These are phyloP conservation scores for Trebouxia sp. DNA, from an alignment of 139 green algal genomes.

Conservation along the genomic window DNA sequence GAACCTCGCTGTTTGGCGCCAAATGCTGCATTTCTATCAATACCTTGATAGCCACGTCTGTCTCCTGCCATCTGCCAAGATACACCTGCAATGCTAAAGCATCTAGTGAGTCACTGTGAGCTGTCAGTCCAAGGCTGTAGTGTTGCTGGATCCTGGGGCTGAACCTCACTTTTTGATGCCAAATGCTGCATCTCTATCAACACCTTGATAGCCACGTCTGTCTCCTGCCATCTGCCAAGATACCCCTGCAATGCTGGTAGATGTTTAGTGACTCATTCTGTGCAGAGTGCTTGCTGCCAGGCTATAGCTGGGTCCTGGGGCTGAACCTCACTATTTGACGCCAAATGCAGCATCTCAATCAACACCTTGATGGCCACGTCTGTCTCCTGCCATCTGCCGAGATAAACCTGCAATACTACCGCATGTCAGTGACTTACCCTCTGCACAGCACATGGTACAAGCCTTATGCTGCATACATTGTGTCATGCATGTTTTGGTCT, in stretches of 20 bases:
- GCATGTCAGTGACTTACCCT: no score
- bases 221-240: slow-evolving; percentile 39
- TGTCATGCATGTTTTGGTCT: no score
- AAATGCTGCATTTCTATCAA: slow-evolving; percentile 1
- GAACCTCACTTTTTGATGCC: background rate
- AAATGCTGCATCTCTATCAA: slow-evolving; percentile 2
- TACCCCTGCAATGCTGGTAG: slow-evolving; percentile 14
- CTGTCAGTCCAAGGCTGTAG: background rate
- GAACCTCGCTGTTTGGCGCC: background rate
- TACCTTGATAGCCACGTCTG: slow-evolving; percentile 39
- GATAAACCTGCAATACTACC: slow-evolving; percentile 6
- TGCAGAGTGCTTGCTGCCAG: no score
- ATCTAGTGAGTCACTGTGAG: no score
- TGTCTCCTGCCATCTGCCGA: no score
- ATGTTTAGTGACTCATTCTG: no score
- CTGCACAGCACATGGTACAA: no score
- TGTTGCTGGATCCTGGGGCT: background rate
- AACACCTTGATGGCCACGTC: no score
- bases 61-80: slow-evolving; percentile 39
- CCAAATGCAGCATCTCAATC: no score
- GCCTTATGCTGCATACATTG: no score
- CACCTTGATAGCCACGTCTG: slow-evolving; percentile 39
- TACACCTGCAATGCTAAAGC: slow-evolving; percentile 20
- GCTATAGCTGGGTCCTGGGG: no score
- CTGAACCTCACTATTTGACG: no score